These are phyloP conservation scores for Blastocystis sp. DNA, from an alignment of 352 stramenopile species.

Conservation along the genomic window DNA sequence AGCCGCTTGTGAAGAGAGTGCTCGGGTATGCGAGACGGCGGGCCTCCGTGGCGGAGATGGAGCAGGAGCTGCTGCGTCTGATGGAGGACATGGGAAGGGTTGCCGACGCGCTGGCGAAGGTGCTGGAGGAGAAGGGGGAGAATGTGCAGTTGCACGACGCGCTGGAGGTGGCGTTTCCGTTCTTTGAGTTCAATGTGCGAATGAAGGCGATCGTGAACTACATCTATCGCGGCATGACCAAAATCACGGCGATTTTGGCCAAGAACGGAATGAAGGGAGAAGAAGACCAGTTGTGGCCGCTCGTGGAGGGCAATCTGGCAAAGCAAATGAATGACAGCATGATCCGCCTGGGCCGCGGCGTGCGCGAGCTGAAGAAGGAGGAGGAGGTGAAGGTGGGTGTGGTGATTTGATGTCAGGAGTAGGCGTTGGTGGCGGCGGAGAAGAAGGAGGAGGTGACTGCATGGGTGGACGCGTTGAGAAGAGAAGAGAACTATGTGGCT, in stretches of 20 bases:
- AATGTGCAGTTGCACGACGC: constrained; percentile 14
- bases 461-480: background rate
- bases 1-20: background rate
- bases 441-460: background rate
- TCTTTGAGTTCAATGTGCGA: background rate
- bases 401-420: background rate
- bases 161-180: background rate
- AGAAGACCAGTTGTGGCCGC: background rate
- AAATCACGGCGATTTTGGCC: background rate
- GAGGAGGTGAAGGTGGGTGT: background rate
- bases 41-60: background rate
- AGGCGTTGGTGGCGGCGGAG: background rate
- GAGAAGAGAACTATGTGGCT: background rate
- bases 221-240: background rate
- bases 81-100: background rate
- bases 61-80: background rate
- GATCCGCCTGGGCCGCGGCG: background rate
- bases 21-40: background rate
- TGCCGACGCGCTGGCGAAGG: background rate
- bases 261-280: constrained; percentile 42
- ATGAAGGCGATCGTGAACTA: background rate
- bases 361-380: background rate
- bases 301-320: background rate
- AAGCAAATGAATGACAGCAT: constrained; percentile 16
- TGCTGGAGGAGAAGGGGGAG: background rate